A percentile compares a stretch with the other conserved stretches of the same genome.
Evolutionary conservation across 1,284 basidiomycete species (phyloP).

Genomic region (Pseudozyma tsukubaensis): DNA sequence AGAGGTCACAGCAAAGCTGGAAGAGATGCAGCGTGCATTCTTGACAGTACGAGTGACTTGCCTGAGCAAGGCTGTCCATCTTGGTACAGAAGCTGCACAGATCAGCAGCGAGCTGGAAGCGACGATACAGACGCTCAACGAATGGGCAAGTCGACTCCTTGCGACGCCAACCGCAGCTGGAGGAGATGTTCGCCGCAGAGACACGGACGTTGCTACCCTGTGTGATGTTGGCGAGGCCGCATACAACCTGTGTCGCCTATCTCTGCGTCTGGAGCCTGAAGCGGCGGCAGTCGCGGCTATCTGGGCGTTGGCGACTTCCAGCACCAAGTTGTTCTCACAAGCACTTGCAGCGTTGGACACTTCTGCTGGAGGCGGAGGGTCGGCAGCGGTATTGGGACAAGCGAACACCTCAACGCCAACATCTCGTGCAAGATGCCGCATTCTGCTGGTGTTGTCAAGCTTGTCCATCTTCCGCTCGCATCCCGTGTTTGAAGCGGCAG

Average conservation of each 20-base stretch:
- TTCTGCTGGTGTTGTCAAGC: constrained; percentile 37
- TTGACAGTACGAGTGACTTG: constrained; percentile 17
- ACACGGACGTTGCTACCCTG: constrained; percentile 23
- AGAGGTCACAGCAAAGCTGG: constrained; percentile 20
- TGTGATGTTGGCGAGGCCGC: constrained; percentile 50
- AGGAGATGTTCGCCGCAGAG: constrained; percentile 1
- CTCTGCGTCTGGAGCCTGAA: constrained; percentile 20
- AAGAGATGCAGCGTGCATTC: constrained; percentile 26
- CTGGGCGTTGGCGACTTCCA: constrained; percentile 36
- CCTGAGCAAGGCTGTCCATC: constrained; percentile 19
- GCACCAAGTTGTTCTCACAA: constrained; percentile 42
- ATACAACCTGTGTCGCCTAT: constrained; percentile 26
- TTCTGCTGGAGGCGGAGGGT: constrained; percentile 19
- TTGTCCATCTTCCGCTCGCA: constrained; percentile 45
- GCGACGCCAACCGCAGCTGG: constrained; percentile 6
- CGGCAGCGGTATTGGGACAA: constrained; percentile 45
- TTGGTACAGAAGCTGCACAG: constrained; percentile 8
- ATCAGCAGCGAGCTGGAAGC: constrained; percentile 20
- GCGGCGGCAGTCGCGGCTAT: constrained; percentile 18
- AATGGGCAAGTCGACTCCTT: constrained; percentile 20
- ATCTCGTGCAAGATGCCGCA: constrained; percentile 40
- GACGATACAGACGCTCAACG: constrained; percentile 19
- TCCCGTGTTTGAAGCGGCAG: constrained; percentile 30
- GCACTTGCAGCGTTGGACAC: constrained; percentile 50
- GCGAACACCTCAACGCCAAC: constrained; percentile 52